Evolutionary conservation across 2,329 filamentous ascomycete genomes (phyloP).

Genomic region (Eurotiales sp.): DNA sequence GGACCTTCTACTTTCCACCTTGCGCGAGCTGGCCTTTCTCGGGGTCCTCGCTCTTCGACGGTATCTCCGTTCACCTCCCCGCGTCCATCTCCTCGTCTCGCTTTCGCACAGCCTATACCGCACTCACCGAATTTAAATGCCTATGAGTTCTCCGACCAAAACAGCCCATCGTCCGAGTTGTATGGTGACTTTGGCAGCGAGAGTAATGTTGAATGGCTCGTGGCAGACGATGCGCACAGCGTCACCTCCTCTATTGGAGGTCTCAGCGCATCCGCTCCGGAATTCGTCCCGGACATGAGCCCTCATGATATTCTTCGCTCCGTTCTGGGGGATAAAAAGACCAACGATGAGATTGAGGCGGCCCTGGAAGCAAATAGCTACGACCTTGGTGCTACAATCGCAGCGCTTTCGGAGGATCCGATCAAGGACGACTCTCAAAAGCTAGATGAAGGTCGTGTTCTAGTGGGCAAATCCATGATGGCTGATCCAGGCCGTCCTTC

Average conservation of each 20-base stretch:
- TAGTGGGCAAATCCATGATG: slow-evolving; percentile 88
- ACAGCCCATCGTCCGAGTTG: slow-evolving; percentile 72
- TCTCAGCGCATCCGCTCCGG: slow-evolving; percentile 70
- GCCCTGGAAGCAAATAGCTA: slow-evolving; percentile 86
- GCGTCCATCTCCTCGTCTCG: slow-evolving; percentile 84
- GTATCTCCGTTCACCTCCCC: slow-evolving; percentile 93
- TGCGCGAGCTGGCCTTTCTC: slow-evolving; percentile 70
- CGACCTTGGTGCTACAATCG: slow-evolving; percentile 87
- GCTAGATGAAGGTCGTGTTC: slow-evolving; percentile 59
- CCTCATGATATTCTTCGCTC: slow-evolving; percentile 97
- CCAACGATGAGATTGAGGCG: slow-evolving; percentile 92
- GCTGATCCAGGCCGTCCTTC: slow-evolving; percentile 66
- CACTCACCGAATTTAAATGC: slow-evolving; percentile 92
- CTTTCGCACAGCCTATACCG: slow-evolving; percentile 87
- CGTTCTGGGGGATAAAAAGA: slow-evolving; percentile 81
- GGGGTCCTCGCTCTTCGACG: slow-evolving; percentile 70
- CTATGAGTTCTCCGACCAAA: slow-evolving; percentile 85
- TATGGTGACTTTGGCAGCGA: slow-evolving; percentile 90
- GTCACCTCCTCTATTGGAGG: slow-evolving; percentile 75
- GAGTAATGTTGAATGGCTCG: slow-evolving; percentile 88
- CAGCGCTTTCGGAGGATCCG: slow-evolving; percentile 77
- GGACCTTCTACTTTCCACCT: slow-evolving; percentile 73
- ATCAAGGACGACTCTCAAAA: slow-evolving; percentile 49
- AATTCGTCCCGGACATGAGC: slow-evolving; percentile 87
- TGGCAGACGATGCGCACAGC: slow-evolving; percentile 78